phyloP scores from a whole-genome alignment of 306 rosid species.

The Ormosia emarginata region DNA sequence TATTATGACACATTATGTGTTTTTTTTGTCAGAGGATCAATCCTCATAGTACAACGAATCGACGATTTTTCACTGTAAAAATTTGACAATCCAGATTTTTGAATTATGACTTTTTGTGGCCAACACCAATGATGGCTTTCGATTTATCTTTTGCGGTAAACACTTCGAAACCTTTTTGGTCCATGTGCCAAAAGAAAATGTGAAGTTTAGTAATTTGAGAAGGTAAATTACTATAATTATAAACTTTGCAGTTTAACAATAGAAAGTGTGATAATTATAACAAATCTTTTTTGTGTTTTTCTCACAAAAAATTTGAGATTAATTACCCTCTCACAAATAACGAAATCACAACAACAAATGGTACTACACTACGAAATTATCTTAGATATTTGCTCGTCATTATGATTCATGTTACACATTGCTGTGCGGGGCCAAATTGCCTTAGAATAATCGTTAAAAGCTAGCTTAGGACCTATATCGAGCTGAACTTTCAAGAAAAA shows the following conservation, averaged over 20 bases:
- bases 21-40: neutral
- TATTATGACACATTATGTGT: neutral
- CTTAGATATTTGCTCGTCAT: neutral
- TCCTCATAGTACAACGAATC: neutral
- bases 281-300: too few species aligned
- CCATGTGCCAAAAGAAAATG: neutral
- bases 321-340: neutral
- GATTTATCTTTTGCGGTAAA: neutral
- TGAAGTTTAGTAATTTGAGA: neutral
- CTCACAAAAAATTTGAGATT: too few species aligned
- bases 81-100: neutral
- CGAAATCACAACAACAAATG: neutral
- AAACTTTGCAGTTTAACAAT: neutral
- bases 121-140: neutral
- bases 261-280: neutral
- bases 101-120: neutral
- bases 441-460: constrained; percentile 2
- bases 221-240: neutral
- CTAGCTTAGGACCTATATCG: constrained; percentile 22
- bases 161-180: neutral
- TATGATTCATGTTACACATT: neutral
- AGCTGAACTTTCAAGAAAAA: constrained; percentile 28
- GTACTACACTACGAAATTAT: neutral
- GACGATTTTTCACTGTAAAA: neutral
- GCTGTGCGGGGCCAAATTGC: constrained; percentile 10